These are phyloP conservation scores for Leccinum pachyderme DNA, from an alignment of 1,284 basidiomycete genomes.

Conservation along the genomic window DNA sequence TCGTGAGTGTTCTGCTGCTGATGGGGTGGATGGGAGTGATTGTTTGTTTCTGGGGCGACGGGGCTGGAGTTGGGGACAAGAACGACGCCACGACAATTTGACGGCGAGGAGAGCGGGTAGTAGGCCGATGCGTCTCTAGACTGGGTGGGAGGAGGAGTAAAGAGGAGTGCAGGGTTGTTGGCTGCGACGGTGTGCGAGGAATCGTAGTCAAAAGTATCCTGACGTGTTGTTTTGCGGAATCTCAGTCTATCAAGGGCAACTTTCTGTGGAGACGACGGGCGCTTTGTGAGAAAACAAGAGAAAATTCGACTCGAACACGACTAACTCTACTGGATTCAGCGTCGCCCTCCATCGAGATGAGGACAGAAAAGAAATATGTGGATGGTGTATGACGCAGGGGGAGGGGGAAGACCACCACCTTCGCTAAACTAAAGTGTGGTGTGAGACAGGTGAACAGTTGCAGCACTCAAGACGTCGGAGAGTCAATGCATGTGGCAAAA, in stretches of 20 bases:
- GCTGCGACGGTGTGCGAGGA: slow-evolving; percentile 35
- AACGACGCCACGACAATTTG: slow-evolving; percentile 45
- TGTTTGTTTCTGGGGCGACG: slow-evolving; percentile 38
- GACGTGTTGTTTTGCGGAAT: slow-evolving; percentile 52
- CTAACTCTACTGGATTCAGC: slow-evolving; percentile 41
- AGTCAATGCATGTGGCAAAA: slow-evolving; percentile 56
- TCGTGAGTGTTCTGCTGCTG: slow-evolving; percentile 37
- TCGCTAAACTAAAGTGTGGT: slow-evolving; percentile 23
- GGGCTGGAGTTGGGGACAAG: slow-evolving; percentile 78
- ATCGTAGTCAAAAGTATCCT: slow-evolving; percentile 35
- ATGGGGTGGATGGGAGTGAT: slow-evolving; percentile 39
- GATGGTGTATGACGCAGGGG: slow-evolving; percentile 13
- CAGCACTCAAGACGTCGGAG: slow-evolving; percentile 47
- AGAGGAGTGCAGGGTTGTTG: slow-evolving; percentile 23
- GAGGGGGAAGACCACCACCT: slow-evolving; percentile 11
- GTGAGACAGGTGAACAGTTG: slow-evolving; percentile 23
- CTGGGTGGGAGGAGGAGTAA: slow-evolving; percentile 46
- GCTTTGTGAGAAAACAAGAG: slow-evolving; percentile 35
- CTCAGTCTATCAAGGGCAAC: slow-evolving; percentile 58
- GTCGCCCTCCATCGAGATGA: slow-evolving; percentile 42
- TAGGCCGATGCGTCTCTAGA: slow-evolving; percentile 54
- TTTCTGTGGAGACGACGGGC: slow-evolving; percentile 43
- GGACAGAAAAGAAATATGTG: slow-evolving; percentile 15
- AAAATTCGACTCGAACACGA: slow-evolving; percentile 24
- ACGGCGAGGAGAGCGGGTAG: slow-evolving; percentile 39